These are phyloP conservation scores for Kodamaea ohmeri DNA, from an alignment of 1,139 yeast species.

Conservation along the genomic window DNA sequence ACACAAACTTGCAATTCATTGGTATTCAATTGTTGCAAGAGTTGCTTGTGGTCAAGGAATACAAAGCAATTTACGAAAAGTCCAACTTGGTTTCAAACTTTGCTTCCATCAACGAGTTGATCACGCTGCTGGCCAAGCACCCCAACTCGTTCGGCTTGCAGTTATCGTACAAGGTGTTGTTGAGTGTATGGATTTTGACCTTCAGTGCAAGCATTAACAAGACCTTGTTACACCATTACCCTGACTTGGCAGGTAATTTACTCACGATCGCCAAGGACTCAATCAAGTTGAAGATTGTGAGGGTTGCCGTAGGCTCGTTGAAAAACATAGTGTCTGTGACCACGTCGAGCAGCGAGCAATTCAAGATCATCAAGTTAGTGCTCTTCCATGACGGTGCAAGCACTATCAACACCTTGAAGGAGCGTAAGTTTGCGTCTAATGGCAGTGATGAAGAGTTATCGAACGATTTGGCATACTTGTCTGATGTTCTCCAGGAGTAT, in stretches of 20 bases:
- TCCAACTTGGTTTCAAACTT: conserved; percentile 48
- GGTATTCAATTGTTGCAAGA: conserved; percentile 68
- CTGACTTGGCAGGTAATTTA: conserved; percentile 56
- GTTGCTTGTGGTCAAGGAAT: conserved; percentile 55
- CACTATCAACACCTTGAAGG: conserved; percentile 64
- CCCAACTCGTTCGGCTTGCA: conserved; percentile 68
- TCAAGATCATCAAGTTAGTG: conserved; percentile 62
- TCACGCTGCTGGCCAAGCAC: conserved; percentile 32
- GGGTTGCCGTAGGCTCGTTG: conserved; percentile 74
- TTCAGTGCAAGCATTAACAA: conserved; percentile 59
- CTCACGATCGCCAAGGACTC: conserved; percentile 62
- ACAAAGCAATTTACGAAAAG: conserved; percentile 59
- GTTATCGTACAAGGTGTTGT: conserved; percentile 74
- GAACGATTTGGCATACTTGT: conserved; percentile 61
- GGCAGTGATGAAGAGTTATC: conserved; percentile 81
- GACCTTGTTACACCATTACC: conserved; percentile 54
- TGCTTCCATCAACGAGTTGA: conserved; percentile 48
- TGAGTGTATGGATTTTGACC: conserved; percentile 81
- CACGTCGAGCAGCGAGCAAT: conserved; percentile 32
- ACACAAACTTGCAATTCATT: conserved; percentile 56
- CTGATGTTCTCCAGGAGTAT: conserved; percentile 62
- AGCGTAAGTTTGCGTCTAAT: conserved; percentile 78
- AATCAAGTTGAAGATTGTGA: conserved; percentile 85
- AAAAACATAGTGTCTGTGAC: conserved; percentile 51
- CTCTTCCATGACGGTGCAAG: conserved; percentile 76